phyloP scores from a whole-genome alignment of 148 eudicot species.

The Cornus suecica region DNA sequence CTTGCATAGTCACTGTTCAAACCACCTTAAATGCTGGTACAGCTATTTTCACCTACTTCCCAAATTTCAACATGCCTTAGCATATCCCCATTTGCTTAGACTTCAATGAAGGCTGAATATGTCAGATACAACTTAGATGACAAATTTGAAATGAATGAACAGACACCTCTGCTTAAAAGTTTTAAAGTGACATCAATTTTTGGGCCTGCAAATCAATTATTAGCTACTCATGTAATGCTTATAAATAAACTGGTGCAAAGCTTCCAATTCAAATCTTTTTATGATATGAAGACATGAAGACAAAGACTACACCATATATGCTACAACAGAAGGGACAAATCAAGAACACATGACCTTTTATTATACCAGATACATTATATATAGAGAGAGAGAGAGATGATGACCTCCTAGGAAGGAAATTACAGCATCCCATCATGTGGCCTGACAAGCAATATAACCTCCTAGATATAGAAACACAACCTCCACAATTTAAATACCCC shows the following conservation, averaged over 20 bases:
- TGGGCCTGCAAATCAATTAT: too few species aligned
- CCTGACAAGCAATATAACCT: conserved; percentile 7
- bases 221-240: background rate
- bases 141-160: too few species aligned
- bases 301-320: conserved; percentile 1
- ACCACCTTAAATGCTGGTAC: too few species aligned
- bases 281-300: background rate
- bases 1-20: too few species aligned
- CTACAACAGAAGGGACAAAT: conserved; percentile 5
- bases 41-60: too few species aligned
- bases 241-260: background rate
- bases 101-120: too few species aligned
- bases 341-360: conserved; percentile 2
- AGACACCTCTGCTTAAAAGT: too few species aligned
- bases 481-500: conserved; percentile 2
- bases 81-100: too few species aligned
- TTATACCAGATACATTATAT: background rate
- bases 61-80: too few species aligned
- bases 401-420: conserved; percentile 4
- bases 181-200: too few species aligned
- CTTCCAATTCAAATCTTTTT: conserved; percentile 9
- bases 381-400: background rate
- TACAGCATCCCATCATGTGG: conserved; percentile 1
- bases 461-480: conserved; percentile 4
- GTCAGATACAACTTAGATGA: too few species aligned